These are phyloP conservation scores for Ustilago esculenta DNA, from an alignment of 1,284 basidiomycete genomes.

Conservation along the genomic window DNA sequence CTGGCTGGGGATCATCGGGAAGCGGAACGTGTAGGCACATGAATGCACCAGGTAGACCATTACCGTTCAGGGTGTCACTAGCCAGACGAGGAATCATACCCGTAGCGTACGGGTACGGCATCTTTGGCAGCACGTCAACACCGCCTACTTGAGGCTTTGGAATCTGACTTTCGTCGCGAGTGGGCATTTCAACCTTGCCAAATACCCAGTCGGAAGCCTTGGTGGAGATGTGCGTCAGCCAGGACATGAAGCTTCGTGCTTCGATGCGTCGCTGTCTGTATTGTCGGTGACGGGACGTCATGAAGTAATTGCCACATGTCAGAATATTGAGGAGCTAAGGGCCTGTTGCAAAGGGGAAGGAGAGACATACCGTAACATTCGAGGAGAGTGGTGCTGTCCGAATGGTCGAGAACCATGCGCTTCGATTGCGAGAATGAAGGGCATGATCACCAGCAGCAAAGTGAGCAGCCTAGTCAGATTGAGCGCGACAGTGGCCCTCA, in stretches of 20 bases:
- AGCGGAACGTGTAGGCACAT: constrained; percentile 34
- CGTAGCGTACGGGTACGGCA: constrained; percentile 35
- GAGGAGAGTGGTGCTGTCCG: not conserved
- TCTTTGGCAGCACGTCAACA: constrained; percentile 16
- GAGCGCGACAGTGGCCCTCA: constrained; percentile 12
- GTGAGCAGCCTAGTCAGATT: constrained; percentile 24
- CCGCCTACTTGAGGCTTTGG: constrained; percentile 19
- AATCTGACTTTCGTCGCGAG: not conserved
- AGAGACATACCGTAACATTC: constrained; percentile 17
- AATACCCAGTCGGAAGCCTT: constrained; percentile 37
- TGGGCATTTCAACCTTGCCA: constrained; percentile 9
- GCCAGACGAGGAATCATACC: constrained; percentile 35
- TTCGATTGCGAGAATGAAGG: constrained; percentile 10
- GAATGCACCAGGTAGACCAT: constrained; percentile 22
- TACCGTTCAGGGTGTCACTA: constrained; percentile 24
- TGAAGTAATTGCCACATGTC: too few relatives aligned
- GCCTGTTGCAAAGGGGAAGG: too few relatives aligned
- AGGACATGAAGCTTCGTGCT: constrained; percentile 16
- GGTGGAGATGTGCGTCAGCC: constrained; percentile 25
- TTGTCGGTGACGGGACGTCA: too few relatives aligned
- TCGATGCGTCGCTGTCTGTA: constrained; percentile 13
- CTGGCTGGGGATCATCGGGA: not conserved
- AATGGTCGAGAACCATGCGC: not conserved
- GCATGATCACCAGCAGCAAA: constrained; percentile 12
- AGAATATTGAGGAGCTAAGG: too few relatives aligned